Percentiles rank a stretch among this genome's conserved stretches.
Conservation (phyloP, 345 rosid species). For the Hibiscus tridactylites region DNA sequence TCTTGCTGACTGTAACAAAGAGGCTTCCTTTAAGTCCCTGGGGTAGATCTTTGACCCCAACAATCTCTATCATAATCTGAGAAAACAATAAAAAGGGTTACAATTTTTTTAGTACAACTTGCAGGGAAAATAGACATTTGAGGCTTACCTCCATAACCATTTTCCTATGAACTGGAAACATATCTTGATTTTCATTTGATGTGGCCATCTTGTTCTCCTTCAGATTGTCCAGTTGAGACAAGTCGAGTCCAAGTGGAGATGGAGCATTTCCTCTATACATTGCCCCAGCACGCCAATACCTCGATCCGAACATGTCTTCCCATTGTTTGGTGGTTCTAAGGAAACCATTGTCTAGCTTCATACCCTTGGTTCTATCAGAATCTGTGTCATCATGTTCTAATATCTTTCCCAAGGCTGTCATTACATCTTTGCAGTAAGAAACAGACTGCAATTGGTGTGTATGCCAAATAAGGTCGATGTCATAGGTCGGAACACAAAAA, state of each 20-base stretch:
- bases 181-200: not conserved
- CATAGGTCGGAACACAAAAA: slow-evolving; percentile 26
- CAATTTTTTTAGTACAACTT: not conserved
- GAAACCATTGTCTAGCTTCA: slow-evolving; percentile 37
- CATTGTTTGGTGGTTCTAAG: slow-evolving; percentile 29
- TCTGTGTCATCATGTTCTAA: slow-evolving; percentile 39
- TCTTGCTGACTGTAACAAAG: slow-evolving; percentile 12
- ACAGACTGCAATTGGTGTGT: slow-evolving; percentile 11
- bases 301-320: slow-evolving; percentile 37
- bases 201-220: not conserved
- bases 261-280: not conserved
- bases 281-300: slow-evolving; percentile 35
- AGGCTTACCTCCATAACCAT: slow-evolving; percentile 13
- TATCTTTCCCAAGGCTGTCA: slow-evolving; percentile 22
- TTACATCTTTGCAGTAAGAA: slow-evolving; percentile 18
- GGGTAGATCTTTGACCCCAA: not conserved
- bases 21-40: not conserved
- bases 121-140: not conserved
- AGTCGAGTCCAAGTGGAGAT: slow-evolving; percentile 7
- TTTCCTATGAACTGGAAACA: slow-evolving; percentile 6
- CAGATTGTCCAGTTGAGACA: slow-evolving; percentile 3
- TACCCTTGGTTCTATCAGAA: slow-evolving; percentile 31
- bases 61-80: slow-evolving; percentile 9
- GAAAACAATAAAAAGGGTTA: not conserved
- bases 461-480: slow-evolving; percentile 30